Percentiles rank a stretch among this genome's conserved stretches.
phyloP scores from a whole-genome alignment of 2,329 filamentous ascomycete species.

The Penicillium sp. region DNA sequence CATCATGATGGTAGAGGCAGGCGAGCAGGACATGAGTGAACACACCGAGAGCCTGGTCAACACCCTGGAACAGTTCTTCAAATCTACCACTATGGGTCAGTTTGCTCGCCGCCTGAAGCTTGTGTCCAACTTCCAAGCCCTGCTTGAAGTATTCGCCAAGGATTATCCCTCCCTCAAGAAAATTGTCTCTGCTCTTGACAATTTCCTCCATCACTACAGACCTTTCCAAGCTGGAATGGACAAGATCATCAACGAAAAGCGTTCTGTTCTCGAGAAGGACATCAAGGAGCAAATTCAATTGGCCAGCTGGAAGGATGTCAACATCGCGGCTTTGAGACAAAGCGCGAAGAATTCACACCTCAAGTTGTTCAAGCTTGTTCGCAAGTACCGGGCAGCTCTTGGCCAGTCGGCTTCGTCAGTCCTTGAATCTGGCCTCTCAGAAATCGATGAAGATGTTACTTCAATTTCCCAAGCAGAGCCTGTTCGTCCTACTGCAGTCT shows the following conservation, averaged over 20 bases:
- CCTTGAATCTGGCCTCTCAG: conserved; percentile 35
- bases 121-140: conserved; percentile 62
- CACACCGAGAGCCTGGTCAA: conserved; percentile 72
- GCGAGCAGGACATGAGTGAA: conserved; percentile 59
- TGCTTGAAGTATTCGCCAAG: conserved; percentile 63
- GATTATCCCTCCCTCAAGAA: conserved; percentile 61
- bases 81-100: conserved; percentile 77
- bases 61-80: conserved; percentile 78
- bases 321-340: conserved; percentile 83
- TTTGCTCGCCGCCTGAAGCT: conserved; percentile 72
- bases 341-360: conserved; percentile 88
- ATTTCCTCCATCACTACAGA: conserved; percentile 75
- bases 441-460: conserved; percentile 36
- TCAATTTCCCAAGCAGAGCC: conserved; percentile 10
- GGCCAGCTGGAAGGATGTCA: conserved; percentile 97
- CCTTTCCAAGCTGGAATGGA: conserved; percentile 69
- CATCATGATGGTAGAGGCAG: conserved; percentile 63
- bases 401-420: conserved; percentile 73
- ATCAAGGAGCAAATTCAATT: conserved; percentile 92
- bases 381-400: conserved; percentile 82
- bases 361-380: conserved; percentile 86
- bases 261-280: conserved; percentile 78
- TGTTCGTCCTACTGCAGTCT: conserved; percentile 19
- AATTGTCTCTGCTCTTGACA: conserved; percentile 67
- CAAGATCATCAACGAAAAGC: conserved; percentile 67